Evolutionary conservation across 1,284 basidiomycete genomes (phyloP).

Genomic region (Ganoderma meredithae): DNA sequence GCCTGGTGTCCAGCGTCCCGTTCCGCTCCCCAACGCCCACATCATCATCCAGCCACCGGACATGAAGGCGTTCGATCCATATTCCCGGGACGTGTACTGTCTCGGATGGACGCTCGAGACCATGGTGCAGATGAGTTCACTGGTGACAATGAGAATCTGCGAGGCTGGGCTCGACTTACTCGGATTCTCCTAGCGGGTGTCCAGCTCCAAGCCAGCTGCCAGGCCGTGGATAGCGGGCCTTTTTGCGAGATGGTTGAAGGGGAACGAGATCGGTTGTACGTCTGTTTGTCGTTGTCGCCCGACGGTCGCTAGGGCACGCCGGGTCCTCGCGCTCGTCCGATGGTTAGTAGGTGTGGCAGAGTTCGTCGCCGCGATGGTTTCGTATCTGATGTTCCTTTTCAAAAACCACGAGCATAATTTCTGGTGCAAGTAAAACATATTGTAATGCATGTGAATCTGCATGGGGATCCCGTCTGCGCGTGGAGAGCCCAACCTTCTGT

Average conservation of each 20-base stretch:
- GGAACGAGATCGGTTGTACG: not conserved
- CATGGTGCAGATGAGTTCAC: no score
- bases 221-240: no score
- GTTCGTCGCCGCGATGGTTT: not conserved
- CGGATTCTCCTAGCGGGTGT: no score
- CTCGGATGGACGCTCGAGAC: not conserved
- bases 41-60: not conserved
- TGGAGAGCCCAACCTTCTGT: no score
- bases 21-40: not conserved
- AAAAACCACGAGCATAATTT: no score
- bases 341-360: not conserved
- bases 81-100: not conserved
- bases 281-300: not conserved
- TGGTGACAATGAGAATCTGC: not conserved
- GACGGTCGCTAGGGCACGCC: not conserved
- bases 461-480: no score
- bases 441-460: no score
- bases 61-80: not conserved
- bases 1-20: not conserved
- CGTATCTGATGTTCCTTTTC: not conserved
- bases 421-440: no score
- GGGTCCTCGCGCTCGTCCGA: not conserved
- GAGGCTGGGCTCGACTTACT: no score
- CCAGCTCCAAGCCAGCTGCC: no score
- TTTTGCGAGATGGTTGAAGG: not conserved